Conservation (phyloP, 495 filamentous ascomycete genomes). For the Elaphomyces granulatus region DNA sequence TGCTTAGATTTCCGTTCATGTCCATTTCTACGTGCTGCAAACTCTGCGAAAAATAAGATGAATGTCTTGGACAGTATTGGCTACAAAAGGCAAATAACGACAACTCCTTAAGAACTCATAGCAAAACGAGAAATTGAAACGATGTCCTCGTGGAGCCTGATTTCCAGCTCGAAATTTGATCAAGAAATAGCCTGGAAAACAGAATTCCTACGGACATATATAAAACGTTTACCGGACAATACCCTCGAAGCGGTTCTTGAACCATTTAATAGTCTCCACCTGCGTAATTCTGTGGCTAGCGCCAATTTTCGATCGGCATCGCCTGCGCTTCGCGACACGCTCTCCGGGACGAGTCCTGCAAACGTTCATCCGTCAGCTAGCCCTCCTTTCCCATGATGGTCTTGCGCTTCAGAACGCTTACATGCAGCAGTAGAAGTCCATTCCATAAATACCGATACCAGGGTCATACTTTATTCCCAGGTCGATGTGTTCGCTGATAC, state of each 20-base stretch:
- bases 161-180: no score
- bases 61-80: no score
- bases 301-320: slow-evolving; percentile 74
- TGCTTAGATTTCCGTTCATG: no score
- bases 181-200: no score
- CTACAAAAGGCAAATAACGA: no score
- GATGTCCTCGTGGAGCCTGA: no score
- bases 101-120: no score
- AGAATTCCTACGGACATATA: no score
- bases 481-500: slow-evolving; percentile 99
- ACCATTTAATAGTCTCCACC: slow-evolving; percentile 94
- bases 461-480: slow-evolving; percentile 99
- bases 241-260: slow-evolving; percentile 99
- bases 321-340: slow-evolving; percentile 89
- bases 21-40: no score
- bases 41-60: no score
- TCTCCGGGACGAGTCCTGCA: slow-evolving; percentile 83
- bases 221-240: slow-evolving; percentile 78
- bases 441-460: slow-evolving; percentile 98
- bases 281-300: slow-evolving; percentile 82
- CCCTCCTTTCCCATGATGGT: neutral
- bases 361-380: slow-evolving; percentile 13
- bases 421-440: slow-evolving; percentile 99
- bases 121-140: no score
- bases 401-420: slow-evolving; percentile 26